Base-by-base conservation (phyloP, 179 eudicot genomes). In the Beta corolliflora region DNA sequence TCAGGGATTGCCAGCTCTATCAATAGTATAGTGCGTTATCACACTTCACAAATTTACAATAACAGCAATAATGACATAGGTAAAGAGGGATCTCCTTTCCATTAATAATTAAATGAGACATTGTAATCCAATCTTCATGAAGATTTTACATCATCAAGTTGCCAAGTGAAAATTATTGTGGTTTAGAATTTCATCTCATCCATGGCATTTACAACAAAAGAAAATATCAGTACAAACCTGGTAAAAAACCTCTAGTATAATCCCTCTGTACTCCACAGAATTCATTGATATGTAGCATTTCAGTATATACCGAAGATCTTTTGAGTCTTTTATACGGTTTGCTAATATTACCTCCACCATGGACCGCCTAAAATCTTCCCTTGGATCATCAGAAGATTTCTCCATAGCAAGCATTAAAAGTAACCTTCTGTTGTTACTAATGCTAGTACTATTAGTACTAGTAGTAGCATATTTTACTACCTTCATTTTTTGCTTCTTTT, bases 401-500 rank as follows among this genome's bases (percentile, higher is more conserved):
- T 95, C 98, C 90, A 86, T 88, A 0, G 97, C 98, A 71, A 95
- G 84, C 90, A 92, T 87, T n/a, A 95, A 80, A 5, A 90, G 72
- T 18, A 92, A 83, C 77, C 87, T 88, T 36, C 41, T 71, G 23
- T 70, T 82, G 36, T 54, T 55, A 36, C 3, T 25, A 25, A 0
- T 84, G 14, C 5, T 72, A 23, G 64, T 66, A 13, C 18, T 14
- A 58, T 14, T 81, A 13, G 9, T 66, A 12, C 68, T 41, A 5
- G 53, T 45, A 19, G 76, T 13, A 18, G 68, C 67, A 70, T 74
- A 10, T 46, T 77, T 70, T 56, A 69, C 70, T 25, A 23, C 81
- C 78, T 36, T 79, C 53, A 48, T 48, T 48, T 80, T 87, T 76
- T 77, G 80, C 79, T 83, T 84, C 81, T 81, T 89, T 87, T 83